Base-by-base conservation (phyloP, 208 protist genomes). In the Acanthamoeba healyi region DNA sequence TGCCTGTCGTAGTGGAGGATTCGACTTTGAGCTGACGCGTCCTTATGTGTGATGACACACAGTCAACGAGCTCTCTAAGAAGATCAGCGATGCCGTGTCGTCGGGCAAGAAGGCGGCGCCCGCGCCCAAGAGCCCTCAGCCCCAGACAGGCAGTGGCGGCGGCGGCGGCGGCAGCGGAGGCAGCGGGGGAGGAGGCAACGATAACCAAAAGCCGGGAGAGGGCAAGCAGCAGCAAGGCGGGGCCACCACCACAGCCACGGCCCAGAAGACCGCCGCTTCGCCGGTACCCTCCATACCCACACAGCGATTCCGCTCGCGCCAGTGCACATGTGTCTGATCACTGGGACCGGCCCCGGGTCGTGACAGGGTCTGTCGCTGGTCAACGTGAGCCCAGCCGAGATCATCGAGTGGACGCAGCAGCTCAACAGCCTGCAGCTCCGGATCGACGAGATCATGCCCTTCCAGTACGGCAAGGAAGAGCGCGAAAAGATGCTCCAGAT, bases 401-500 rank as follows among this genome's bases (percentile, higher is more conserved):
- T 79, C 70, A 14, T 26, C 14, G 32, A 40, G 36, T 46, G 32
- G 70, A 79, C 70, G 22, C 70, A 79, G 70, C 70, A 79, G 70
- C 70, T 79, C 24, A 40, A 26, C 36, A 79, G 26, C 38, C 36
- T 79, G 40, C 70, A 79, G 40, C 17, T 46, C 24, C 32, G 70
- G 22, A n/a, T 79, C n/a, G 70, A 79, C 40, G 36, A 79, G 22
- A 79, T 79, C 40, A 79, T 79, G 70, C 70, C 70, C 70, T 79
- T 79, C 36, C 24, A 26, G 24, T 79, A 79, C 36, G 19, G 38
- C 70, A 79, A 79, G 70, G 70, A 79, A 14, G 70, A 79, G 70
- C 70, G 70, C 24, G 70, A 79, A 19, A 12, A 24, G 17, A 79
- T 79, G 70, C 70, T 79, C 24, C 70, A 46, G 34, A 79, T 79